Evolutionary conservation across 78 protist genomes (phyloP).

Genomic region (Dictyostelium firmibasis): DNA sequence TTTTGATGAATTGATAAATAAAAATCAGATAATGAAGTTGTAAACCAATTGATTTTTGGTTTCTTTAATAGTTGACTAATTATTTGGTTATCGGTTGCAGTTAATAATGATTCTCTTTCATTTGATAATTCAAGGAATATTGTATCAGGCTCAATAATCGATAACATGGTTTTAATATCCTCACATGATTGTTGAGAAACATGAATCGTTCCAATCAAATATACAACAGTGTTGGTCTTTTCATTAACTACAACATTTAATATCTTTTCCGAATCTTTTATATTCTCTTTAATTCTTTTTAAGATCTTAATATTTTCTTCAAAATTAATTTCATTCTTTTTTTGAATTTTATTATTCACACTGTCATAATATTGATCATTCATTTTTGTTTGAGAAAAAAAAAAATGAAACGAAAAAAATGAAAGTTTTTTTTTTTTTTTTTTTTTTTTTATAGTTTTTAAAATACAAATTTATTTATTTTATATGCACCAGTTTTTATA

Average conservation of each 20-base stretch:
- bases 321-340: neutral
- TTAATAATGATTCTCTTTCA: slow-evolving; percentile 6
- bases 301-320: neutral
- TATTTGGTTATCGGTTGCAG: neutral
- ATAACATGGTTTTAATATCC: neutral
- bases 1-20: neutral
- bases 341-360: neutral
- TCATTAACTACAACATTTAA: slow-evolving; percentile 3
- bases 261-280: neutral
- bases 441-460: neutral
- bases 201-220: slow-evolving; percentile 21
- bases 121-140: slow-evolving; percentile 29
- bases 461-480: neutral
- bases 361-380: neutral
- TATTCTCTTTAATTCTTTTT: neutral
- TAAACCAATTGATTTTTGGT: slow-evolving; percentile 41
- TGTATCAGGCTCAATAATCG: slow-evolving; percentile 55
- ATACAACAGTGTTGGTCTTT: neutral
- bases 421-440: no score
- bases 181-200: neutral
- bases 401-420: neutral
- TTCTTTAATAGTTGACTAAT: neutral
- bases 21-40: neutral
- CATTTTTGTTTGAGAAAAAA: neutral
- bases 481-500: neutral